Evolutionary conservation across 2,329 filamentous ascomycete genomes (phyloP), one percentile per base, ranked within the genome.

Genomic region (Verruconis gallopava): DNA sequence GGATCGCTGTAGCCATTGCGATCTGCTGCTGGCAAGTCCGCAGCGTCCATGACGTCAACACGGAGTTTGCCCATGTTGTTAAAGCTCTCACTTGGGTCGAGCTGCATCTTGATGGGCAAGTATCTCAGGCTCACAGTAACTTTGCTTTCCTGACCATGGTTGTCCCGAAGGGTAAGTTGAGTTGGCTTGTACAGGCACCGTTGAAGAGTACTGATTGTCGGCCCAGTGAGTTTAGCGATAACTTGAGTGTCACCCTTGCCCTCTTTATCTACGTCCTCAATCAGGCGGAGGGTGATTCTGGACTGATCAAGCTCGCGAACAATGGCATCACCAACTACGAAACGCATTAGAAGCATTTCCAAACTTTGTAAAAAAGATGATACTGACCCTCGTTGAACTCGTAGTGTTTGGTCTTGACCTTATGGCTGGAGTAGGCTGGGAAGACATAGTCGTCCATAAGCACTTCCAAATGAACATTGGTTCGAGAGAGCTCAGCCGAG

Each of bases 241-340:
- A 82, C 77, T 34, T 93, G 80, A 40, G 81, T 75, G 13, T 73
- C 64, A 32, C 72, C 78, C 37, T 81, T 75, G 17, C 78, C 77
- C 48, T 79, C 78, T 52, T 75, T 76, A 49, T 93, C 81, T 13
- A 76, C 71, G 57, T 86, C 85, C 54, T 89, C 82, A 34, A 85
- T 78, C 37, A 95, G 71, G 44, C 86, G 83, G 49, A 98, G 72
- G 0, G 88, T 96, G 45, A 98, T 77, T 50, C 81, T 83, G 3
- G 91, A 98, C 52, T 95, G 88, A 49, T 98, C 93, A n/a, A 98
- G 72, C 60, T 98, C 91, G 47, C 91, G 85, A 46, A 98, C 83
- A 62, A 98, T 86, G 42, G 86, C 91, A 61, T 98, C 91, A 38
- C 89, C 88, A 54, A 88, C 68, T 73, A 48, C 4, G 12, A 9